Evolutionary conservation across 2,329 filamentous ascomycete species (phyloP).

Genomic region (Aplosporella prunicola): DNA sequence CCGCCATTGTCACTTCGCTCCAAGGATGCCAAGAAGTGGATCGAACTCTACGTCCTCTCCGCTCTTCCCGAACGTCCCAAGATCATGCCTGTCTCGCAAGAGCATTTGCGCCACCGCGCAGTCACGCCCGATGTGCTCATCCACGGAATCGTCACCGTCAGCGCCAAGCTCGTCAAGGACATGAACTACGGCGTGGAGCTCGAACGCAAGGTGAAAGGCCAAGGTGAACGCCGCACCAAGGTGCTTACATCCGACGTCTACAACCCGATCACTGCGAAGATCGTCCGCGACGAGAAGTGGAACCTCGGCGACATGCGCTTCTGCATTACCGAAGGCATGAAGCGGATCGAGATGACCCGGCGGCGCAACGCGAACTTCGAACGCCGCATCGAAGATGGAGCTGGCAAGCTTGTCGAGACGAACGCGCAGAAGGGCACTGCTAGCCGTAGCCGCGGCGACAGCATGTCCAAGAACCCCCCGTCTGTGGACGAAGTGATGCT

Average conservation of each 20-base stretch:
- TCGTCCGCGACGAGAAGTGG: slow-evolving; percentile 1
- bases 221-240: slow-evolving; percentile 4
- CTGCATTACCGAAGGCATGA: slow-evolving; percentile 7
- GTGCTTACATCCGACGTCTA: slow-evolving; percentile 1
- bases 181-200: slow-evolving; percentile 7
- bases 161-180: neutral
- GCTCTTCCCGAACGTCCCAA: too few species aligned
- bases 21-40: neutral
- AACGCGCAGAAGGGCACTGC: too few species aligned
- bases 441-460: too few species aligned
- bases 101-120: neutral
- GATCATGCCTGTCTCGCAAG: neutral
- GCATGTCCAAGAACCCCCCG: too few species aligned
- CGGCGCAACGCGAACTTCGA: too few species aligned
- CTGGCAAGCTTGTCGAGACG: too few species aligned
- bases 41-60: slow-evolving; percentile 4
- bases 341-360: slow-evolving; percentile 1
- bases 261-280: neutral
- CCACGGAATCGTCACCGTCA: neutral
- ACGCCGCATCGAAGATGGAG: too few species aligned
- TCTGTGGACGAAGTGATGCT: too few species aligned
- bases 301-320: slow-evolving; percentile 1
- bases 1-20: neutral
- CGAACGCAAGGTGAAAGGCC: slow-evolving; percentile 1
- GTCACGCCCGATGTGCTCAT: neutral